Evolutionary conservation across 2,329 filamentous ascomycete species (phyloP).

Genomic region (Nannizziopsis arthrosporioides): DNA sequence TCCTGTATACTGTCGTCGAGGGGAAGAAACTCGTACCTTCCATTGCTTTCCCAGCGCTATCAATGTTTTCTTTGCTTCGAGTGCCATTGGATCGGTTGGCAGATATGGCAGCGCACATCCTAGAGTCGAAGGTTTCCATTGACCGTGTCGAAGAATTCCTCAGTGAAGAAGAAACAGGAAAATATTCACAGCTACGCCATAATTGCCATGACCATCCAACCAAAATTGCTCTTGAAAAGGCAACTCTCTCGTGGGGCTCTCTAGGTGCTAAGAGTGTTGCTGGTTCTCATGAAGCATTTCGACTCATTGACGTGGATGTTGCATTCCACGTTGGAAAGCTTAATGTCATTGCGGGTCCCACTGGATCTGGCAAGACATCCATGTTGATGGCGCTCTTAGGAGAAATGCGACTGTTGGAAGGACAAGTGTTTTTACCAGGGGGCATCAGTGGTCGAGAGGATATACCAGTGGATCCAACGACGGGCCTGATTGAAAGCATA

Average conservation of each 20-base stretch:
- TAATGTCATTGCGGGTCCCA: conserved; percentile 86
- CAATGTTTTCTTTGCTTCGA: conserved; percentile 84
- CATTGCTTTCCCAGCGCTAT: conserved; percentile 88
- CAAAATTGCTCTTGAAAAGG: conserved; percentile 72
- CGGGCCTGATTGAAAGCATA: conserved; percentile 77
- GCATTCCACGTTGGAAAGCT: conserved; percentile 75
- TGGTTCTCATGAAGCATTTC: conserved; percentile 60
- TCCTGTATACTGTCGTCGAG: conserved; percentile 84
- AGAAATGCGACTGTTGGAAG: conserved; percentile 81
- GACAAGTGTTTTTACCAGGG: conserved; percentile 73
- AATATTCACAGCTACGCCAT: conserved; percentile 72
- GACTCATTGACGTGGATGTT: conserved; percentile 69
- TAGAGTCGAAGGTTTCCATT: conserved; percentile 92
- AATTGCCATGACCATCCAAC: conserved; percentile 56
- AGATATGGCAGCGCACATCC: conserved; percentile 97
- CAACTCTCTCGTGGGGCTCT: conserved; percentile 80
- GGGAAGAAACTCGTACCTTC: conserved; percentile 82
- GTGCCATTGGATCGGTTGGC: conserved; percentile 91
- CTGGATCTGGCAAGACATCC: conserved; percentile 90
- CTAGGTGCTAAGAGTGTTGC: conserved; percentile 44
- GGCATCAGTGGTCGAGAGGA: conserved; percentile 70
- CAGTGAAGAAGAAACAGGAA: conserved; percentile 87
- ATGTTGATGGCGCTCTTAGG: conserved; percentile 90
- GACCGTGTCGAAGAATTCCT: conserved; percentile 94
- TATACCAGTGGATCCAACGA: conserved; percentile 66